Evolutionary conservation across 306 rosid species (phyloP).

Genomic region (Mimosa pudica): DNA sequence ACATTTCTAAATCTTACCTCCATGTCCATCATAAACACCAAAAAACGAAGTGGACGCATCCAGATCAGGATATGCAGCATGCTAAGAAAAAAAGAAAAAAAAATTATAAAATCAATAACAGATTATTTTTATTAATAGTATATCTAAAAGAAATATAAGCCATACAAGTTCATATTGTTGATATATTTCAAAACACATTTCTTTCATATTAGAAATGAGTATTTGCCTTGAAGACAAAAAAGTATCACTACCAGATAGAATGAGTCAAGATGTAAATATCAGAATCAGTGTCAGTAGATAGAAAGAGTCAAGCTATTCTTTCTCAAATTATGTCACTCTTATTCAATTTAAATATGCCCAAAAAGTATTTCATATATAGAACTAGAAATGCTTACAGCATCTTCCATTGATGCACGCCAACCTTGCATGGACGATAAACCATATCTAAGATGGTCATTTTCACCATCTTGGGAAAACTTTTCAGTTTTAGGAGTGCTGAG

Average conservation of each 20-base stretch:
- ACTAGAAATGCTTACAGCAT: slow-evolving; percentile 70
- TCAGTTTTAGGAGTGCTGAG: slow-evolving; percentile 92
- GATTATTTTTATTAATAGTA: not conserved
- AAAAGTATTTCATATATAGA: slow-evolving; percentile 25
- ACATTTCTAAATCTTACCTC: slow-evolving; percentile 59
- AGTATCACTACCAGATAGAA: not conserved
- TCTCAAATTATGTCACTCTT: not conserved
- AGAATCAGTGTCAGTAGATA: not conserved
- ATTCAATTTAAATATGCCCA: slow-evolving; percentile 17
- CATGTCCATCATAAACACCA: slow-evolving; percentile 94
- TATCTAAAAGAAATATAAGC: slow-evolving; percentile 26
- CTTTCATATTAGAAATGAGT: not conserved
- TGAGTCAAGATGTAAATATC: not conserved
- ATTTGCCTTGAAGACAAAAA: not conserved
- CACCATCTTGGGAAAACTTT: slow-evolving; percentile 84
- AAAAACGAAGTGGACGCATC: slow-evolving; percentile 83
- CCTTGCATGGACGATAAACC: slow-evolving; percentile 99
- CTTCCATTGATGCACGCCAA: slow-evolving; percentile 98
- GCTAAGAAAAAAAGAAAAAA: slow-evolving; percentile 54
- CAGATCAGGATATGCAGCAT: slow-evolving; percentile 87
- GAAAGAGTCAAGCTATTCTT: not conserved
- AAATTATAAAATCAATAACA: slow-evolving; percentile 27
- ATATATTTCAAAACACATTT: not conserved
- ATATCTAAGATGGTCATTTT: slow-evolving; percentile 63
- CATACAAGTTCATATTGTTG: not conserved